Conservation (phyloP, 495 filamentous ascomycete species). For the Jackrogersella minutella region DNA sequence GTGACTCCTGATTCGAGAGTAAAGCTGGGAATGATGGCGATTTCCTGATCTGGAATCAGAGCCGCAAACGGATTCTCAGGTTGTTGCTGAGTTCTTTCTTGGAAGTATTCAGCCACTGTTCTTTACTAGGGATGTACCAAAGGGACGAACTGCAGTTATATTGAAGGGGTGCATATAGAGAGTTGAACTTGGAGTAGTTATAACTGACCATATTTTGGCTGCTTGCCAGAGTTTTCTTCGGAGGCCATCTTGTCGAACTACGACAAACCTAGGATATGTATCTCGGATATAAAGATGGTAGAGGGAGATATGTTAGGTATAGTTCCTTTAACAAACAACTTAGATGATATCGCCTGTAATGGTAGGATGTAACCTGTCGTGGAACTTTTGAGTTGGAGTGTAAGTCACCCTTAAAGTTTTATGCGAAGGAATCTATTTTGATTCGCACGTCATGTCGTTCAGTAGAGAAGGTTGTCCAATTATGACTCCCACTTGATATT, state of each 20-base stretch:
- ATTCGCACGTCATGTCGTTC: constrained; percentile 21
- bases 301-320: no score
- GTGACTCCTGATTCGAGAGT: constrained; percentile 92
- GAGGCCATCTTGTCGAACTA: constrained; percentile 31
- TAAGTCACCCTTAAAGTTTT: neutral
- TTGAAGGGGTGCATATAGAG: neutral
- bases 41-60: constrained; percentile 85
- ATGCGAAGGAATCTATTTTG: constrained; percentile 5
- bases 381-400: neutral
- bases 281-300: neutral
- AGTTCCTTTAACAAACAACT: neutral
- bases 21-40: constrained; percentile 86
- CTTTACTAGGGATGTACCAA: constrained; percentile 17
- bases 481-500: constrained; percentile 22
- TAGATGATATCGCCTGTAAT: neutral
- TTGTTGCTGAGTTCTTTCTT: constrained; percentile 69
- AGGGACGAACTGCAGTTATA: neutral
- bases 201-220: constrained; percentile 54
- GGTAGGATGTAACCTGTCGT: neutral
- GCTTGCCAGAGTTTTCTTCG: constrained; percentile 4
- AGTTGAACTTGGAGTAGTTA: neutral
- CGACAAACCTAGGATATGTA: neutral
- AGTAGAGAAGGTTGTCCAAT: constrained; percentile 4
- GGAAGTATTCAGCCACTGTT: constrained; percentile 63
- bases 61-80: constrained; percentile 91